A percentile compares a stretch with the other conserved stretches of the same genome.
Conservation (phyloP, 2,329 filamentous ascomycete species). For the Fusarium euwallaceae region DNA sequence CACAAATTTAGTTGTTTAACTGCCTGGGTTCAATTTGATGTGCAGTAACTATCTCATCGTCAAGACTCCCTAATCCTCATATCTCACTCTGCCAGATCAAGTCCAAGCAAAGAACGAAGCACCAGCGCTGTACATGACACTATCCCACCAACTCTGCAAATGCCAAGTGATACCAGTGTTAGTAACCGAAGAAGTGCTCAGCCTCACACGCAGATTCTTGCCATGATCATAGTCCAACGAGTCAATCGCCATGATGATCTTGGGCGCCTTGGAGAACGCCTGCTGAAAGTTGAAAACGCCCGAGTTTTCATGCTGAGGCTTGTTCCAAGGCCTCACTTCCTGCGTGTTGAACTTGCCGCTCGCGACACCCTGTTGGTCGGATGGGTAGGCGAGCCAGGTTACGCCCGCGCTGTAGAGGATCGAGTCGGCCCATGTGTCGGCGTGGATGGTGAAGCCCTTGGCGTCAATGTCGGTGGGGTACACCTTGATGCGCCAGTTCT, state of each 20-base stretch:
- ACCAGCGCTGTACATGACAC: conserved; percentile 2
- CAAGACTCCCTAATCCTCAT: background rate
- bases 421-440: conserved; percentile 23
- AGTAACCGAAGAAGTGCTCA: conserved; percentile 2
- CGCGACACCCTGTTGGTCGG: conserved; percentile 9
- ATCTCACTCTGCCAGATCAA: background rate
- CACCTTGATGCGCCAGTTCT: conserved; percentile 20
- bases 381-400: conserved; percentile 28
- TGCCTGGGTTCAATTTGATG: background rate
- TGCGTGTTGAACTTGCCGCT: conserved; percentile 27
- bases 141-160: conserved; percentile 12
- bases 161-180: conserved; percentile 15
- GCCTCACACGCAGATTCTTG: conserved; percentile 7
- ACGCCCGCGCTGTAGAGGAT: conserved; percentile 11
- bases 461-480: conserved; percentile 5
- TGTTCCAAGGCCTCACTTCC: conserved; percentile 3
- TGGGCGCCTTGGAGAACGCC: conserved; percentile 3
- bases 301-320: background rate
- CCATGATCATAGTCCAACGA: background rate
- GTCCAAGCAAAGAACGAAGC: conserved; percentile 12
- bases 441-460: conserved; percentile 23
- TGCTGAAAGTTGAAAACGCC: background rate
- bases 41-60: background rate
- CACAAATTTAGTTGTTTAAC: background rate
- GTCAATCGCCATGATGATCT: conserved; percentile 16